Evolutionary conservation across 2,329 filamentous ascomycete genomes (phyloP).

Genomic region (Sporothrix pseudoabietina): DNA sequence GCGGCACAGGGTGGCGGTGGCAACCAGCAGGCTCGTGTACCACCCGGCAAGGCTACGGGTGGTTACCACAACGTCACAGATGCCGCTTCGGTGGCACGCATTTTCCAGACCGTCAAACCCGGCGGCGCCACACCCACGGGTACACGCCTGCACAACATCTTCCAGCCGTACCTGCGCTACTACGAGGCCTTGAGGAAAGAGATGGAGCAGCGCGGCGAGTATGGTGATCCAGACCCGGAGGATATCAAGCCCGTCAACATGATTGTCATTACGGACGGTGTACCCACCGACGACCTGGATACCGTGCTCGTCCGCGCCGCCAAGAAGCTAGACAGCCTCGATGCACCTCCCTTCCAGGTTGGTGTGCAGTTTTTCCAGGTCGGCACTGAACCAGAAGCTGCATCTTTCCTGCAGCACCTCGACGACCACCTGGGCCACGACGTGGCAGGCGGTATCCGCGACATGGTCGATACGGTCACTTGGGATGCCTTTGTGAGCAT

Average conservation of each 20-base stretch:
- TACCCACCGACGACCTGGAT: constrained; percentile 77
- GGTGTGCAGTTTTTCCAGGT: constrained; percentile 97
- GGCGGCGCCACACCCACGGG: constrained; percentile 73
- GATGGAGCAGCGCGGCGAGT: constrained; percentile 38
- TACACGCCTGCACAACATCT: constrained; percentile 67
- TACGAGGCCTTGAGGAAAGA: constrained; percentile 45
- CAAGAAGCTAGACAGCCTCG: constrained; percentile 66
- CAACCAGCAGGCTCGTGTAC: constrained; percentile 40
- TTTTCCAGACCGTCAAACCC: constrained; percentile 72
- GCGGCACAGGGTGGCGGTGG: constrained; percentile 8
- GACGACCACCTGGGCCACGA: constrained; percentile 69
- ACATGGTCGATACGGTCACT: constrained; percentile 90
- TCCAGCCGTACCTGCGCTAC: constrained; percentile 68
- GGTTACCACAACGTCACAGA: constrained; percentile 68
- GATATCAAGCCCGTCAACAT: constrained; percentile 79
- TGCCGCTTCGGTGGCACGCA: constrained; percentile 59
- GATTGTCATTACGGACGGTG: constrained; percentile 91
- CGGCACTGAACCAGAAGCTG: constrained; percentile 68
- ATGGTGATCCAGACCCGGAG: constrained; percentile 43
- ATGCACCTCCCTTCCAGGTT: constrained; percentile 77
- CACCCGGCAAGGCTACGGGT: constrained; percentile 45
- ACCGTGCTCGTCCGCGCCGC: constrained; percentile 67
- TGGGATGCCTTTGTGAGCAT: constrained; percentile 55
- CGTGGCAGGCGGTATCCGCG: constrained; percentile 58
- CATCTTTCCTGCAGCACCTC: constrained; percentile 66